A percentile compares a stretch with the other conserved stretches of the same genome.
These are phyloP conservation scores for Colletotrichum magnum DNA, from an alignment of 2,329 filamentous ascomycete species.

Conservation along the genomic window DNA sequence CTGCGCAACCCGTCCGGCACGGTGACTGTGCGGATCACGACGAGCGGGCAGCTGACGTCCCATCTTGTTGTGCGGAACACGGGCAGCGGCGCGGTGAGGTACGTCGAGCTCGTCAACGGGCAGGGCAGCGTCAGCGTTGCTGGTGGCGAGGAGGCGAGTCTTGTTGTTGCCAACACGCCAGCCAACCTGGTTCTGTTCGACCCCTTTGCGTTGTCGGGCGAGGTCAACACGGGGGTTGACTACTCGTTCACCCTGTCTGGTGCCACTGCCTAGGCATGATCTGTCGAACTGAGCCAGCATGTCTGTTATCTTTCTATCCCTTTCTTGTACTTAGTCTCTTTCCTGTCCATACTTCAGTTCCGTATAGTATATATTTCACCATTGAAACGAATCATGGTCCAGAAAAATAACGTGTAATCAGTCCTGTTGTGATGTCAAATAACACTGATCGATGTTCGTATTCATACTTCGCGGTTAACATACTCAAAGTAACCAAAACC, in stretches of 20 bases:
- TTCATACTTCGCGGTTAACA: too few relatives aligned
- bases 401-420: too few relatives aligned
- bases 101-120: conserved; percentile 53
- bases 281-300: too few relatives aligned
- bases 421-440: too few relatives aligned
- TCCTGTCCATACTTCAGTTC: neutral
- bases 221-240: conserved; percentile 55
- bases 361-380: too few relatives aligned
- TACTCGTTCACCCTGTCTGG: conserved; percentile 54
- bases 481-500: too few relatives aligned
- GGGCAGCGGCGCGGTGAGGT: conserved; percentile 51
- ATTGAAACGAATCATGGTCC: too few relatives aligned
- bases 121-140: conserved; percentile 51
- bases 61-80: conserved; percentile 55
- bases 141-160: conserved; percentile 55
- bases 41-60: conserved; percentile 54
- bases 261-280: conserved; percentile 39
- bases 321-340: neutral
- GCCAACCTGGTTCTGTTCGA: conserved; percentile 59
- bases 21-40: conserved; percentile 51
- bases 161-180: conserved; percentile 65
- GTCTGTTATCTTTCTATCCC: too few relatives aligned
- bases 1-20: conserved; percentile 52
- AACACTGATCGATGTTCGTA: too few relatives aligned
- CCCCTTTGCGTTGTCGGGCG: conserved; percentile 53